Evolutionary conservation across 2,329 filamentous ascomycete species (phyloP), one percentile per base, ranked within the genome.

Genomic region (Pseudogymnoascus sp.): DNA sequence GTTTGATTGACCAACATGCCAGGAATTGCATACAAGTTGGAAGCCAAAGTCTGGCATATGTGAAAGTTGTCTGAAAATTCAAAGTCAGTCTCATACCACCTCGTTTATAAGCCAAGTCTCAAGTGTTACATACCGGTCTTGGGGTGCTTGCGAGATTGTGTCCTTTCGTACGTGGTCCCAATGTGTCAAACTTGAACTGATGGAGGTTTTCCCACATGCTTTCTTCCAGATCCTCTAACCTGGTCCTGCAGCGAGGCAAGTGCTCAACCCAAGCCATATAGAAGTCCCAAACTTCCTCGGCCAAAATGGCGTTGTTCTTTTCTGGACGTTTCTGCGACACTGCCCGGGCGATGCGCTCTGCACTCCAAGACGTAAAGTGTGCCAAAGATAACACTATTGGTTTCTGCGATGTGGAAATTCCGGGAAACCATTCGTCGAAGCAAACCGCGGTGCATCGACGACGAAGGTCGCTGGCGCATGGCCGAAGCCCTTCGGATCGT

Each of bases 351-450:
- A 70, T 68, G 12, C 51, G 63, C n/a, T 70, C 67, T 3, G 66
- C 68, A 10, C 65, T 65, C 67, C 67, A 70, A 6, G 66, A 66
- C 13, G 63, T 65, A 42, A 62, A 61, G n/a, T 66, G 64, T 1
- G 62, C 48, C 9, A 69, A 62, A 10, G 67, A 60, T n/a, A 67
- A 35, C 15, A 55, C 48, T 55, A 55, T 33, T 33, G 48, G 48
- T 33, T 55, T 55, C 15, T 35, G 48, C 15, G 29, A 33, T 17
- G 48, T 33, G 9, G 29, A 55, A 55, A 55, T 55, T 8, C 48
- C 48, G 17, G 48, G 29, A 13, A 55, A 55, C 48, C 48, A 55
- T 5, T 33, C 12, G 48, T 55, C 48, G 29, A 55, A 55, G 48
- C 48, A 55, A 9, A 55, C 10, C 21, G 29, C 29, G 10, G 29